Conservation (phyloP, 2,329 filamentous ascomycete species). For the Aureobasidium sp. region DNA sequence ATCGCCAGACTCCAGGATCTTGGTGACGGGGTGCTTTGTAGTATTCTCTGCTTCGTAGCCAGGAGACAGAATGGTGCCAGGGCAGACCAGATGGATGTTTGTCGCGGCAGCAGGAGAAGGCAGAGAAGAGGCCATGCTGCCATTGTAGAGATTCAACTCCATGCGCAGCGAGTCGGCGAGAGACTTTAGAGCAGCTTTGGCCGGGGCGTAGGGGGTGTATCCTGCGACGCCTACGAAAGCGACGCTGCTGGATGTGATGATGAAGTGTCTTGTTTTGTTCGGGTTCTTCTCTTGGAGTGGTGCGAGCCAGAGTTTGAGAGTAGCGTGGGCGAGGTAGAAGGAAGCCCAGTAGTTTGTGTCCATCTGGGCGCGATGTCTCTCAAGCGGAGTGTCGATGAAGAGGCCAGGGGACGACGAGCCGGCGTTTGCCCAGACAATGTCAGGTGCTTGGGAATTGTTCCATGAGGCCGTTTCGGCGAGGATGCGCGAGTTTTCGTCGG, state of each 20-base stretch:
- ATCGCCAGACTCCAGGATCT: slow-evolving; percentile 73
- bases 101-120: slow-evolving; percentile 51
- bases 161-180: slow-evolving; percentile 76
- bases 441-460: slow-evolving; percentile 66
- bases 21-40: slow-evolving; percentile 72
- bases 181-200: slow-evolving; percentile 76
- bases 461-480: slow-evolving; percentile 64
- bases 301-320: slow-evolving; percentile 64
- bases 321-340: slow-evolving; percentile 75
- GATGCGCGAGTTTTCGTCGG: slow-evolving; percentile 60
- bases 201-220: slow-evolving; percentile 73
- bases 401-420: slow-evolving; percentile 65
- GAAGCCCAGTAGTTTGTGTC: slow-evolving; percentile 86
- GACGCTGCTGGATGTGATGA: slow-evolving; percentile 74
- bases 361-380: slow-evolving; percentile 67
- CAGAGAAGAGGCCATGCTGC: slow-evolving; percentile 36
- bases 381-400: slow-evolving; percentile 64
- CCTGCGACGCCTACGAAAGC: slow-evolving; percentile 71
- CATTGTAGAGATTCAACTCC: slow-evolving; percentile 80
- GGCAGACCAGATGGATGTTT: slow-evolving; percentile 71
- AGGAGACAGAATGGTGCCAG: slow-evolving; percentile 71
- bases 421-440: slow-evolving; percentile 87
- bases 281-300: slow-evolving; percentile 22
- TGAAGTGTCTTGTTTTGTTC: slow-evolving; percentile 57
- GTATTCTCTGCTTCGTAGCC: slow-evolving; percentile 67